Base-by-base conservation (phyloP, 2,329 filamentous ascomycete genomes). In the Scedosporium apiospermum region DNA sequence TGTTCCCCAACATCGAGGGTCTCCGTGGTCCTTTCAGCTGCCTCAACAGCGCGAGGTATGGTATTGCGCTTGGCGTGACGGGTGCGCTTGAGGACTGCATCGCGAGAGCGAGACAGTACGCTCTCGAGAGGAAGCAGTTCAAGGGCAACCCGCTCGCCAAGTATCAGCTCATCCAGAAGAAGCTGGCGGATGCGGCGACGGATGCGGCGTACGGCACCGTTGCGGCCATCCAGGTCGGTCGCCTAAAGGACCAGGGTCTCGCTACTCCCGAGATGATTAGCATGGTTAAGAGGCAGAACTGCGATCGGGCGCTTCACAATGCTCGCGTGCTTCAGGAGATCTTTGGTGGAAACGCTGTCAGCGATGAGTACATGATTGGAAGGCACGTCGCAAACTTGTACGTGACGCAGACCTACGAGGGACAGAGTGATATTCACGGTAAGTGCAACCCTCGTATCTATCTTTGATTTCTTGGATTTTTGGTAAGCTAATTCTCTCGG, bases 101-200 rank as follows among this genome's bases (percentile, higher is more conserved):
- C 66, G 79, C 82, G 18, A 85, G 93, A 60, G 86, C 95, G 3
- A 82, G 93, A 65, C 86, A 87, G 12, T 99, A 99, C 73, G 86
- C 93, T n/a, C 78, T 99, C 60, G 93, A 97, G 75, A 83, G 95
- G 66, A 93, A 89, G 77, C 95, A 99, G 75, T 99, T 99, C 84
- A 96, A 96, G 79, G 61, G 61, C 9, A 98, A 98, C 75, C 93
- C 93, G 0, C 82, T 99, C 61, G 95, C 93, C 49, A 96, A 90
- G 74, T 99, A 99, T 73, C 95, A 99, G 78, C 86, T 99, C 14
- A 84, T 99, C 61, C 95, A 99, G 81, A 97, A 97, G 85, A 99
- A 99, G 80, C 81, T 99, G 65, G 89, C 93, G 0, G 95, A 99
- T 74, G 95, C 95, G 1, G 81, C 85, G 3, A 97, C 93, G 0